A percentile compares a stretch with the other conserved stretches of the same genome.
Conservation (phyloP, 139 green algal species). For the Penium margaritaceum region DNA sequence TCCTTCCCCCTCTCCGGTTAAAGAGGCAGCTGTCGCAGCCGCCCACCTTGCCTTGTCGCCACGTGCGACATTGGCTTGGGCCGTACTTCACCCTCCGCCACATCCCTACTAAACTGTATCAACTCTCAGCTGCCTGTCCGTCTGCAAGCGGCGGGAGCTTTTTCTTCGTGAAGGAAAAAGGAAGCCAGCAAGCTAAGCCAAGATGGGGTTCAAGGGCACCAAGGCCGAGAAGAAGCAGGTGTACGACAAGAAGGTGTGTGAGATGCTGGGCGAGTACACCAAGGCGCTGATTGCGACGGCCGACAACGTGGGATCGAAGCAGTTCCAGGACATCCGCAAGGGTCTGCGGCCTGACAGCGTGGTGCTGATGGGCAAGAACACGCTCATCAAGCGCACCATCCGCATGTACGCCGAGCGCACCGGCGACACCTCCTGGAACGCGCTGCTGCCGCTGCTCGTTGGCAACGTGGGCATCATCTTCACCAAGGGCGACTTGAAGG, state of each 20-base stretch:
- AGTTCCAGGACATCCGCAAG: constrained; percentile 95
- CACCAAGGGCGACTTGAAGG: constrained; percentile 65
- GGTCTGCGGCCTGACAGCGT: constrained; percentile 74
- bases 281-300: constrained; percentile 55
- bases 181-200: too few species aligned
- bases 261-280: constrained; percentile 49
- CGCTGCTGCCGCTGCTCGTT: constrained; percentile 76
- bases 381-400: constrained; percentile 94
- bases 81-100: too few species aligned
- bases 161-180: too few species aligned
- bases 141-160: too few species aligned
- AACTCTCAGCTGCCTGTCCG: too few species aligned
- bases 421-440: constrained; percentile 74
- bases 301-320: constrained; percentile 98
- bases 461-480: constrained; percentile 98
- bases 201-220: constrained; percentile 39
- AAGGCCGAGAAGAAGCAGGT: constrained; percentile 52
- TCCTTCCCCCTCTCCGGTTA: too few species aligned
- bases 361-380: constrained; percentile 99
- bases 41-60: too few species aligned
- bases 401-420: constrained; percentile 83
- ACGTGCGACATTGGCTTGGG: too few species aligned
- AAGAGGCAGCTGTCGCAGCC: too few species aligned
- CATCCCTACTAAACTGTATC: too few species aligned
- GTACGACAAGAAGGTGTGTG: constrained; percentile 48